Evolutionary conservation across 805 yeast genomes (phyloP).

Genomic region (Metschnikowia hibisci): DNA sequence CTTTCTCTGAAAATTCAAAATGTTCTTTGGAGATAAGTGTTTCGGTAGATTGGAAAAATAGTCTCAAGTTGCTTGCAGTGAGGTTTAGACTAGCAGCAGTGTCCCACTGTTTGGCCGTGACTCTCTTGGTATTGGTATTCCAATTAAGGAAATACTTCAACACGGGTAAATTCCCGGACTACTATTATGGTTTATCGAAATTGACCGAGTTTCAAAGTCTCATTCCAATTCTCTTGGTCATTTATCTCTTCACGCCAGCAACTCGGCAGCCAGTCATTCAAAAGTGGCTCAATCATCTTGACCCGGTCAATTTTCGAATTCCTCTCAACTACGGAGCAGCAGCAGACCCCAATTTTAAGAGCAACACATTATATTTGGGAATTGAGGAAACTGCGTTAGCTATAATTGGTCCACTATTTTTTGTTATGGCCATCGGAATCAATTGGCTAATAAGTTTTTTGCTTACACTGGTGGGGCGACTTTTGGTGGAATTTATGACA

Average conservation of each 20-base stretch:
- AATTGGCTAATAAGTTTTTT: slow-evolving; percentile 36
- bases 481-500: slow-evolving; percentile 3
- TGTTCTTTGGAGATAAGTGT: slow-evolving; percentile 37
- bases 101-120: slow-evolving; percentile 62
- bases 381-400: slow-evolving; percentile 53
- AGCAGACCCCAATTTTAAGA: slow-evolving; percentile 26
- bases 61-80: slow-evolving; percentile 65
- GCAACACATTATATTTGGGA: slow-evolving; percentile 67
- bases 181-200: slow-evolving; percentile 35
- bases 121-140: slow-evolving; percentile 46
- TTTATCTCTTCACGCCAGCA: slow-evolving; percentile 39
- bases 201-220: slow-evolving; percentile 20
- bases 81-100: slow-evolving; percentile 75
- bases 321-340: slow-evolving; percentile 42
- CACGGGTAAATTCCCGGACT: slow-evolving; percentile 28
- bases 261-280: slow-evolving; percentile 34
- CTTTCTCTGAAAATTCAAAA: slow-evolving; percentile 16
- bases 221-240: slow-evolving; percentile 16
- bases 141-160: slow-evolving; percentile 46
- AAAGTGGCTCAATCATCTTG: slow-evolving; percentile 39
- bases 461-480: slow-evolving; percentile 15
- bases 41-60: slow-evolving; percentile 51
- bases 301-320: slow-evolving; percentile 51
- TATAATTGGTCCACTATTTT: slow-evolving; percentile 57
- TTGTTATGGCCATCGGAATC: slow-evolving; percentile 41